Conservation (phyloP, 768 basidiomycete species). For the Goffeauzyma gilvescens region DNA sequence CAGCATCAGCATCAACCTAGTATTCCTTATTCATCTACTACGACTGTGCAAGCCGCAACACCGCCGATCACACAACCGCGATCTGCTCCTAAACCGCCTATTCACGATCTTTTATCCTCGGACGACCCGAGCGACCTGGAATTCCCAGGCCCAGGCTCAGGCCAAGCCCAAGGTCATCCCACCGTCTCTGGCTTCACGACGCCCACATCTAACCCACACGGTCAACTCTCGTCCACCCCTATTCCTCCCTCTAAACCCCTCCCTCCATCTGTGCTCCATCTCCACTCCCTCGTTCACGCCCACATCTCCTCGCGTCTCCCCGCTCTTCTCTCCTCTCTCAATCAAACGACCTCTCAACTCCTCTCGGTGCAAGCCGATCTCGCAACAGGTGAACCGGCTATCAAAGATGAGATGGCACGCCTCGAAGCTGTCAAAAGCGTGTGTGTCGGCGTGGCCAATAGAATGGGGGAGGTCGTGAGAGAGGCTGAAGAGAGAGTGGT, state of each 20-base stretch:
- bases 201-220: conserved; percentile 4
- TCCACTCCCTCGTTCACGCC: conserved; percentile 44
- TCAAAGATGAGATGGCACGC: conserved; percentile 87
- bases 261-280: conserved; percentile 25
- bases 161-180: conserved; percentile 12
- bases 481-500: conserved; percentile 54
- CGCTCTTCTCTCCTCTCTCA: conserved; percentile 41
- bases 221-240: conserved; percentile 5
- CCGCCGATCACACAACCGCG: conserved; percentile 22
- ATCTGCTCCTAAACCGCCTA: conserved; percentile 33
- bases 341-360: conserved; percentile 40
- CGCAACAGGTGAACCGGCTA: conserved; percentile 73
- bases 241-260: conserved; percentile 19
- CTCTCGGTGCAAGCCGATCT: conserved; percentile 68
- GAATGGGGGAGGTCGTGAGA: conserved; percentile 45
- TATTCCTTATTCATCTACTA: too few species aligned
- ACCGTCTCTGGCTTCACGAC: conserved; percentile 1
- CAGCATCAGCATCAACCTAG: too few species aligned
- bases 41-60: too few species aligned
- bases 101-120: conserved; percentile 68
- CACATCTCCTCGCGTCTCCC: conserved; percentile 54
- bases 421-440: conserved; percentile 84
- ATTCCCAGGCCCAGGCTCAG: too few species aligned
- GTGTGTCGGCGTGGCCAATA: conserved; percentile 55
- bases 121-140: conserved; percentile 37